Base-by-base conservation (phyloP, 176 grass and related monocot genomes). In the Avena insularis region DNA sequence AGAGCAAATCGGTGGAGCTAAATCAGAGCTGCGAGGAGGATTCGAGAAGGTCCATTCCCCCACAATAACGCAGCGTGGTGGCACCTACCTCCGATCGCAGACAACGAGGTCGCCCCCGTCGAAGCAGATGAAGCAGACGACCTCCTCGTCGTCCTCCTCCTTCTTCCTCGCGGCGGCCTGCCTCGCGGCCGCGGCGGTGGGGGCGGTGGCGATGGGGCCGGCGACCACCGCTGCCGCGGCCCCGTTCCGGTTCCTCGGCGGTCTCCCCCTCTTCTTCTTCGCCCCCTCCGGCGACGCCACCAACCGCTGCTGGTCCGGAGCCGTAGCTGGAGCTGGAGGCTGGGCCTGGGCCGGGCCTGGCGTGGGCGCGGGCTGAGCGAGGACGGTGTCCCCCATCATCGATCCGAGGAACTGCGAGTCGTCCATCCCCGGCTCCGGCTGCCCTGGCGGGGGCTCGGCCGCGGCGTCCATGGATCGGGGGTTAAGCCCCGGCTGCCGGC, bases 111-210 rank as follows among this genome's bases (percentile, higher is more conserved):
- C 79, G 3, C 97, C 97, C 35, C 97, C 97, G 19, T 99, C 97
- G 55, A 99, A 99, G 83, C 97, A 99, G 76, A 99, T 99, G 86
- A 99, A 99, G 85, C 97, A 99, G n/a, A 99, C 97, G 31, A 93
- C 94, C 91, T 99, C 97, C 82, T 99, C 97, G 19, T 95, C 89
- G 8, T 97, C 91, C 68, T 86, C 84, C 65, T 97, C 91, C 78
- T 86, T 84, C 69, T 55, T 66, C 73, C 51, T 78, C 12, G 70
- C 11, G 12, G 46, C 29, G 3, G 60, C 71, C 15, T 46, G 59
- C 10, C 48, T 8, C 0, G 56, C 83, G 0, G 69, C 9, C 6
- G 77, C 55, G 23, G 72, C 13, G 47, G 72, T 25, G 21, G 45
- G 38, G 23, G 35, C 35, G 35, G 6, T 40, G 38, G 5, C 13